phyloP scores from a whole-genome alignment of 2,329 filamentous ascomycete genomes.

The Aureobasidium zeae region DNA sequence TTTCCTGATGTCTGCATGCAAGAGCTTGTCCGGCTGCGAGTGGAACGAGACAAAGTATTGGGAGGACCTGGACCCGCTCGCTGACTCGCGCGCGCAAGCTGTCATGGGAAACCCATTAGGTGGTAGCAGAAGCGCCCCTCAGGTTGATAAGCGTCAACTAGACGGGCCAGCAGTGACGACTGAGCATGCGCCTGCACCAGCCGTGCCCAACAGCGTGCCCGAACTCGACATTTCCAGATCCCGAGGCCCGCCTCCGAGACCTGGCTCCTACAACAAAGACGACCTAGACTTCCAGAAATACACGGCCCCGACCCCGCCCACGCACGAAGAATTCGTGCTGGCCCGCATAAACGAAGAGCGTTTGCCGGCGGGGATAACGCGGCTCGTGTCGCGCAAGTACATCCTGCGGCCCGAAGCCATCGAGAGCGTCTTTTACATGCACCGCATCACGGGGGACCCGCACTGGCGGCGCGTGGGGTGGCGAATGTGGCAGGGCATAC shows the following conservation, averaged over 20 bases:
- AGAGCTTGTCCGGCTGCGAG: slow-evolving; percentile 30
- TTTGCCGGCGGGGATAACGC: slow-evolving; percentile 34
- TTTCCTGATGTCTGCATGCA: slow-evolving; percentile 37
- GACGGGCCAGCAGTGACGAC: background rate
- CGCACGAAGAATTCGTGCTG: slow-evolving; percentile 26
- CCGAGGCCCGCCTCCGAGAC: too few relatives aligned
- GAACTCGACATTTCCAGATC: slow-evolving; percentile 7
- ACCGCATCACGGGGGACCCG: slow-evolving; percentile 74
- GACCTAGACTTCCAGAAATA: slow-evolving; percentile 16
- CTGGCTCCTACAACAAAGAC: too few relatives aligned
- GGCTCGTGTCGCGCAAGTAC: slow-evolving; percentile 32
- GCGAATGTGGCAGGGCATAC: slow-evolving; percentile 70
- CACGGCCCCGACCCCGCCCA: slow-evolving; percentile 22
- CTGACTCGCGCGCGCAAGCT: background rate
- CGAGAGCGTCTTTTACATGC: slow-evolving; percentile 82
- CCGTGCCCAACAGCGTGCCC: slow-evolving; percentile 1
- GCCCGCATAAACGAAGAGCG: slow-evolving; percentile 32
- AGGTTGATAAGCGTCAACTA: background rate
- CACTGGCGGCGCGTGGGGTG: slow-evolving; percentile 73
- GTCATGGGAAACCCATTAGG: background rate
- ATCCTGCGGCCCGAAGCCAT: slow-evolving; percentile 63
- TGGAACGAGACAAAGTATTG: slow-evolving; percentile 38
- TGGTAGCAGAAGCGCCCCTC: background rate
- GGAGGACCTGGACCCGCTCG: slow-evolving; percentile 31
- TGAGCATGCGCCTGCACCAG: background rate